Evolutionary conservation across 2,329 filamentous ascomycete species (phyloP), one percentile per base, ranked within the genome.

Genomic region (Chrysoporthe austroafricana): DNA sequence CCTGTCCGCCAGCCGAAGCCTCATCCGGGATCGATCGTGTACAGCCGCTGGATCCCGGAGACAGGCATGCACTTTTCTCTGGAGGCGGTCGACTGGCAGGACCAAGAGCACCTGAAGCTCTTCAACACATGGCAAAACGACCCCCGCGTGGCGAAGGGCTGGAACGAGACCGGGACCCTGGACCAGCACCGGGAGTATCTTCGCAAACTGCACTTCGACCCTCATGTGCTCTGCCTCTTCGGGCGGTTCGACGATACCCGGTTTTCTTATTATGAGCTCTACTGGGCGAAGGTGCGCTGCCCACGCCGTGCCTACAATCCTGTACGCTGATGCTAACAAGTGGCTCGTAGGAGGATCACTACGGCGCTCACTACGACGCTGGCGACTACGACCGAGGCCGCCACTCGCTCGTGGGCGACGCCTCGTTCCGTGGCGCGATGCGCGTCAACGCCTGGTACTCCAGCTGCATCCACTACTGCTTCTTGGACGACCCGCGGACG

Each of bases 121-220:
- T 93, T 93, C 81, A 88, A 93, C 77, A 84, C 83, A 68, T 93
- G 91, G 91, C 91, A 93, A 78, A 93, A 93, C 73, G 91, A 93
- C 74, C 90, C 91, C 60, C 89, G 91, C 57, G 91, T 93, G 16
- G 89, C 90, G 2, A 85, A 88, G 73, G 90, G 90, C 9, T 93
- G 91, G 91, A 92, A 93, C 73, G 89, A 92, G 79, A 91, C 89
- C 0, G 91, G 91, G 26, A 90, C 89, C 0, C 77, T 92, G 59
- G 90, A 92, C 34, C 84, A 93, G 75, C 91, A 93, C 76, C 85
- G 87, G 68, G 84, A 89, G 72, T 93, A 93, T 75, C 82, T 92
- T 61, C 84, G 85, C 50, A 87, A 86, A 70, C 83, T 91, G 54
- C 87, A 92, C 73, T 83, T 86, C 44, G 90, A 93, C 75, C 86